Percentiles rank a stretch among this genome's conserved stretches.
Conservation (phyloP, 495 filamentous ascomycete genomes). For the Cryomyces antarcticus region DNA sequence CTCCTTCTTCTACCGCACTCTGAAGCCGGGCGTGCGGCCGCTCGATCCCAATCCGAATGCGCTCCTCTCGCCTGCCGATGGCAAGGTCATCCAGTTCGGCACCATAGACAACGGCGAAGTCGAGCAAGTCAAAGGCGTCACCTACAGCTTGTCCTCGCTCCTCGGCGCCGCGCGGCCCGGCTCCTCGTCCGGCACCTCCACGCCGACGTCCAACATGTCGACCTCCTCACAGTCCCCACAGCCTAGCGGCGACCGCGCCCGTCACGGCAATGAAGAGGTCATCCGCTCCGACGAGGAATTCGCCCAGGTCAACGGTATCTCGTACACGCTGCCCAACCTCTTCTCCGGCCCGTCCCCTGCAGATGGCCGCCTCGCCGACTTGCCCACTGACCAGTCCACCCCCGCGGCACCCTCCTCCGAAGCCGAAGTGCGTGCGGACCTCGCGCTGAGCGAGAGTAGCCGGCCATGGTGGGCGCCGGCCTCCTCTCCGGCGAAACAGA, state of each 20-base stretch:
- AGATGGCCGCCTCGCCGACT: slow-evolving; percentile 6
- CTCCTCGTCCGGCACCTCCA: slow-evolving; percentile 3
- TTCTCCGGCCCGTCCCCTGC: slow-evolving; percentile 43
- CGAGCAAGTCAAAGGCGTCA: slow-evolving; percentile 98
- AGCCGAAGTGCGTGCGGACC: slow-evolving; percentile 62
- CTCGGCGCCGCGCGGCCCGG: slow-evolving; percentile 42
- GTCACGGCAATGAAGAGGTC: slow-evolving; percentile 34
- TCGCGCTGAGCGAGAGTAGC: slow-evolving; percentile 45
- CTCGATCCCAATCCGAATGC: slow-evolving; percentile 61
- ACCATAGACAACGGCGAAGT: slow-evolving; percentile 81
- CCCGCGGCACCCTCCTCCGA: slow-evolving; percentile 46
- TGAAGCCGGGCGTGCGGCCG: slow-evolving; percentile 81
- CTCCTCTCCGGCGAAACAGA: slow-evolving; percentile 31
- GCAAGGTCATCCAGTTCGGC: slow-evolving; percentile 77
- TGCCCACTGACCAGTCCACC: slow-evolving; percentile 42
- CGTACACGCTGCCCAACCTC: slow-evolving; percentile 79
- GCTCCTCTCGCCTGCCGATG: slow-evolving; percentile 74
- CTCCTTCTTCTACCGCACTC: slow-evolving; percentile 86
- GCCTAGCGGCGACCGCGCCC: slow-evolving; percentile 7
- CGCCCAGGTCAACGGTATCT: slow-evolving; percentile 86
- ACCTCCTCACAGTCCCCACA: slow-evolving; percentile 10
- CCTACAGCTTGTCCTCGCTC: slow-evolving; percentile 84
- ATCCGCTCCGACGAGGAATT: slow-evolving; percentile 76
- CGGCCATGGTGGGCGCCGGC: slow-evolving; percentile 55
- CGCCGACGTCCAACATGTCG: slow-evolving; percentile 7